Percentiles rank a stretch among this genome's conserved stretches.
phyloP scores from a whole-genome alignment of 2,329 filamentous ascomycete genomes.

The Huntiella omanensis region DNA sequence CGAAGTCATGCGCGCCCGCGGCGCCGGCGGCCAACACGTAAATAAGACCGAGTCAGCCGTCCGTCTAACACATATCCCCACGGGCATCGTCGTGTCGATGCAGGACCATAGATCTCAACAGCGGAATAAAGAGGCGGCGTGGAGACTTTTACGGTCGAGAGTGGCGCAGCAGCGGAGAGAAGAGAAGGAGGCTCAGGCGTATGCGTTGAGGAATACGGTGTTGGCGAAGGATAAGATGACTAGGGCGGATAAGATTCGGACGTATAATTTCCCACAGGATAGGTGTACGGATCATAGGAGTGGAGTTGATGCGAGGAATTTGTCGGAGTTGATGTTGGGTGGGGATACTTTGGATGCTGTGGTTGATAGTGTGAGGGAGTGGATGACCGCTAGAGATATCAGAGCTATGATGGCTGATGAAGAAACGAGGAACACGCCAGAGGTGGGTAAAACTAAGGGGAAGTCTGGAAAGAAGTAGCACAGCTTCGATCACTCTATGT shows the following conservation, averaged over 20 bases:
- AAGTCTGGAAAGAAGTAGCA: slow-evolving; percentile 1
- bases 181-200: slow-evolving; percentile 63
- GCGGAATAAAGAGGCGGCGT: slow-evolving; percentile 72
- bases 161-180: slow-evolving; percentile 66
- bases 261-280: slow-evolving; percentile 63
- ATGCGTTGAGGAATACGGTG: slow-evolving; percentile 55
- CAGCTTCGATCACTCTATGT: background rate
- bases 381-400: slow-evolving; percentile 60
- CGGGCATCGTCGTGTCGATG: slow-evolving; percentile 71
- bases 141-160: slow-evolving; percentile 65
- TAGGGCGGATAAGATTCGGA: slow-evolving; percentile 81
- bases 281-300: slow-evolving; percentile 79
- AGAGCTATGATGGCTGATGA: slow-evolving; percentile 49
- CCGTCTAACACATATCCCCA: slow-evolving; percentile 76
- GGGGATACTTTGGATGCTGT: slow-evolving; percentile 51
- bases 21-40: slow-evolving; percentile 91
- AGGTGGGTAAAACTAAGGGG: slow-evolving; percentile 10
- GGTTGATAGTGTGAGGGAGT: slow-evolving; percentile 59
- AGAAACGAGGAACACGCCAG: slow-evolving; percentile 19
- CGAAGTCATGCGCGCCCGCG: slow-evolving; percentile 82
- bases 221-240: slow-evolving; percentile 68
- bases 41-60: slow-evolving; percentile 97
- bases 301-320: slow-evolving; percentile 58
- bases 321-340: slow-evolving; percentile 64
- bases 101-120: slow-evolving; percentile 85